Conservation (phyloP, 2,329 filamentous ascomycete genomes). For the Onygenales sp. region DNA sequence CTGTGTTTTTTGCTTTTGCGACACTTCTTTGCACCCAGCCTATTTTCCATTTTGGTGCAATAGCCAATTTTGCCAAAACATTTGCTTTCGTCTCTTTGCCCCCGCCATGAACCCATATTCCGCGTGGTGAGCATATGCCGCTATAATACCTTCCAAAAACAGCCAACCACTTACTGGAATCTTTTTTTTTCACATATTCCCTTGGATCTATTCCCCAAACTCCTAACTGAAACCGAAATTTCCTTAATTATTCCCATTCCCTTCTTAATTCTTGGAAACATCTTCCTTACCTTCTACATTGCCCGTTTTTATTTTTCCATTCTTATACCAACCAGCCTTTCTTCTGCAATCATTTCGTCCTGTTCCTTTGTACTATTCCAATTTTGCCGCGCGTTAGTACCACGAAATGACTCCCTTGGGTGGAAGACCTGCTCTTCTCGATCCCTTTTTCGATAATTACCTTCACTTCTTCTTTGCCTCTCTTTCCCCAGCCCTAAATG, state of each 20-base stretch:
- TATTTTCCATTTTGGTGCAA: not conserved
- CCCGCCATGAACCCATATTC: too few relatives aligned
- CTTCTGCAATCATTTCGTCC: not conserved
- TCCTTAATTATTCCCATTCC: too few relatives aligned
- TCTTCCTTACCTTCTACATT: not conserved
- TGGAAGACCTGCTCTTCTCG: not conserved
- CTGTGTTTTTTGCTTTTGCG: conserved; percentile 4
- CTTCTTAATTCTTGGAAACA: too few relatives aligned
- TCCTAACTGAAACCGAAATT: too few relatives aligned
- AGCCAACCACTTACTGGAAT: too few relatives aligned
- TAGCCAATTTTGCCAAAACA: not conserved
- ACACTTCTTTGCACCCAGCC: not conserved
- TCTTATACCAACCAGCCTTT: not conserved
- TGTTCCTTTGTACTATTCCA: not conserved
- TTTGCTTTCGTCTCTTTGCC: too few relatives aligned
- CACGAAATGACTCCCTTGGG: not conserved
- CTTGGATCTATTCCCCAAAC: too few relatives aligned
- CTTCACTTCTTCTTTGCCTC: too few relatives aligned
- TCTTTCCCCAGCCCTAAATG: not conserved
- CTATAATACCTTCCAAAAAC: too few relatives aligned
- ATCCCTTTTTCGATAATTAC: not conserved
- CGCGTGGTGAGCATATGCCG: too few relatives aligned
- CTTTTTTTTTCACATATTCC: too few relatives aligned
- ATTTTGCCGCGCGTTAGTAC: not conserved
- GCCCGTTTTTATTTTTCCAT: conserved; percentile 1